Base-by-base conservation (phyloP, 2,329 filamentous ascomycete genomes). In the Hymenoscyphus fraxineus region DNA sequence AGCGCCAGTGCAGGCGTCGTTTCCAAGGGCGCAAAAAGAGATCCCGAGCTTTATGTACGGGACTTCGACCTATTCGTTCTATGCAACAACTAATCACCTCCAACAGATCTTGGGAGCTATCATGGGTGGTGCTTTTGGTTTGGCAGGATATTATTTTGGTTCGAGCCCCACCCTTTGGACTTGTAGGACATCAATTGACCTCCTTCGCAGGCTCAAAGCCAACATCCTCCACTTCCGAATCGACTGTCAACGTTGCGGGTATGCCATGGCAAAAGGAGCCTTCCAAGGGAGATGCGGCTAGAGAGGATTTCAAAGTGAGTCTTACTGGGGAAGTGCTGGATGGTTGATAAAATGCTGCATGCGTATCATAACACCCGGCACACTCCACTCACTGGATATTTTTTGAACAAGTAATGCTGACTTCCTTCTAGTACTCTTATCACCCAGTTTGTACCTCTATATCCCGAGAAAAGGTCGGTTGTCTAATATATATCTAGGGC, bases 141-240 rank as follows among this genome's bases (percentile, higher is more conserved):
- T 95, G 73, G 94, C 92, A 71, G 94, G 94, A 77, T 96, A 88
- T 87, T 92, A 93, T 82, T 91, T 95, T 74, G 90, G 90, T 91
- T 84, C 19, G 60, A 61, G 64, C 65, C 57, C 44, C 47, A 35
- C 64, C 62, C 62, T 54, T 63, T 19, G 55, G 13, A 47, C 27
- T 13, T 41, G 27, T 16, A 38, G n/a, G 62, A 59, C 65, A 59
- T 57, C 64, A 69, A 72, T 73, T 73, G 70, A 70, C 62, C 55
- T 44, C 41, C 60, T 41, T 64, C 62, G 63, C 80, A 91, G 92
- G 91, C 79, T 86, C 88, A 79, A 90, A 91, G 75, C 95, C 95
- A 70, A 98, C 95, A 74, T 87, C 84, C 70, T 83, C 92, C 66
- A 93, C 88, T 72, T 96, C 92, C 73, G 93, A 98, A 83, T 83